Evolutionary conservation across 306 rosid genomes (phyloP), one percentile per base, ranked within the genome.

Genomic region (Prunus mira): DNA sequence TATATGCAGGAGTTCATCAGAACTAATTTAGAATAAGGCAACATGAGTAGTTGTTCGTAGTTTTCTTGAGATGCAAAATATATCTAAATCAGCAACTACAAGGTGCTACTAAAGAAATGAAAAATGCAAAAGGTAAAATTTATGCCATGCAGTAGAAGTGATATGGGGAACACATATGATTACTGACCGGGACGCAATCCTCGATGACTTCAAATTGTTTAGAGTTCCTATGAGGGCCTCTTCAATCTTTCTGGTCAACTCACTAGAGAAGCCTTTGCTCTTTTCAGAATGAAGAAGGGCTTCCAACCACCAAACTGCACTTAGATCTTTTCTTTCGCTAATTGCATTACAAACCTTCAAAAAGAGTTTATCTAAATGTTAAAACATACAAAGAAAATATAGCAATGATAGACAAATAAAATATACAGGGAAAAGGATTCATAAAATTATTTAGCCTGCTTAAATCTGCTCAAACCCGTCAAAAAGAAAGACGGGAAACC

Each of bases 231-330:
- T 69, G 46, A 90, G 82, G 51, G 93, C 93, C 83, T 95, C 98
- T 84, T 91, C 96, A 78, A 95, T 88, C 97, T 90, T 95, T 85
- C 92, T 86, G 55, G 83, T 76, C 87, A 95, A 86, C 76, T 89
- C 97, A 17, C 74, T 51, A 3, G 87, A 88, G 78, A 88, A 88
- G 78, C 89, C 97, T 84, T 85, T 83, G 82, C 79, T 83, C 88
- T 89, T 87, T 82, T 95, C 98, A 43, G 96, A 95, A 73, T 88
- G 82, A 66, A 87, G 78, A 80, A 92, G 91, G 67, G 92, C 98
- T 77, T 95, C 97, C 86, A 92, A 69, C 98, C 98, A 92, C 98
- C 98, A 95, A 73, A 76, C 71, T 12, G 73, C 34, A 47, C 77
- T n/a, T 73, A 77, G 86, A 84, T 83, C 78, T 80, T 82, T 81